These are phyloP conservation scores for Pseudogymnoascus sp. DNA, from an alignment of 2,329 filamentous ascomycete genomes.

Conservation along the genomic window DNA sequence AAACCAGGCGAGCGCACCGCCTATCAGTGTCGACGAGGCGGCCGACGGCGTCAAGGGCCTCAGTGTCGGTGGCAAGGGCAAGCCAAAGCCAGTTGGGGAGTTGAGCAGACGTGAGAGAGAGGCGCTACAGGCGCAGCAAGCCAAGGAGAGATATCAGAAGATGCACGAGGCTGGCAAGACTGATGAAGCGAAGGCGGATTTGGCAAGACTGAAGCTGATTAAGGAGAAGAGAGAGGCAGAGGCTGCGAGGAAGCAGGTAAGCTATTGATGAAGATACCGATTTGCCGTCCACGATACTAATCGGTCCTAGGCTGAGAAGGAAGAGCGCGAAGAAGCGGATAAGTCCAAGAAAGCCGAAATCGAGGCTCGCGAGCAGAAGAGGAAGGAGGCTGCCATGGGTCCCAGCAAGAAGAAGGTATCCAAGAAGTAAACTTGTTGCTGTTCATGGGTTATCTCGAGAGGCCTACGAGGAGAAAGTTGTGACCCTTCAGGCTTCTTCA, in stretches of 20 bases:
- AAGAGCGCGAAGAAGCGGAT: constrained; percentile 32
- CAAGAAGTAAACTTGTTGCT: constrained; percentile 20
- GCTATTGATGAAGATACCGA: constrained; percentile 27
- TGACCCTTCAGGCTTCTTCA: not conserved
- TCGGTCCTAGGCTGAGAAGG: constrained; percentile 30
- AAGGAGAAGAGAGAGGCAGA: constrained; percentile 80
- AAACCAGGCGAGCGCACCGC: constrained; percentile 41
- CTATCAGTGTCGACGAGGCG: constrained; percentile 38
- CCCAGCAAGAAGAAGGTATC: constrained; percentile 22
- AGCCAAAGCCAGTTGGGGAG: constrained; percentile 39
- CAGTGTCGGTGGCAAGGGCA: constrained; percentile 34
- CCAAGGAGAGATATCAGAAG: constrained; percentile 84
- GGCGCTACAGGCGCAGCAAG: constrained; percentile 76
- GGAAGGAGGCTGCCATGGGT: constrained; percentile 28
- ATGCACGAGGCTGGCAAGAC: constrained; percentile 93
- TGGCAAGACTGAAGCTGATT: constrained; percentile 74
- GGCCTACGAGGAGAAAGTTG: not conserved
- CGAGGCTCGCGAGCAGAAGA: constrained; percentile 37
- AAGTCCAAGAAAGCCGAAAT: constrained; percentile 38
- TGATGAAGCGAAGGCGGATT: constrained; percentile 82
- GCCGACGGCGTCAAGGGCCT: constrained; percentile 49
- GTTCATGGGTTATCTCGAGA: not conserved
- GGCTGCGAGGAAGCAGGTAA: constrained; percentile 70
- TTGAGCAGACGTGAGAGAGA: constrained; percentile 63
- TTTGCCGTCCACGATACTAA: constrained; percentile 17